phyloP scores from a whole-genome alignment of 2,329 filamentous ascomycete genomes.

The Fusarium domesticum region DNA sequence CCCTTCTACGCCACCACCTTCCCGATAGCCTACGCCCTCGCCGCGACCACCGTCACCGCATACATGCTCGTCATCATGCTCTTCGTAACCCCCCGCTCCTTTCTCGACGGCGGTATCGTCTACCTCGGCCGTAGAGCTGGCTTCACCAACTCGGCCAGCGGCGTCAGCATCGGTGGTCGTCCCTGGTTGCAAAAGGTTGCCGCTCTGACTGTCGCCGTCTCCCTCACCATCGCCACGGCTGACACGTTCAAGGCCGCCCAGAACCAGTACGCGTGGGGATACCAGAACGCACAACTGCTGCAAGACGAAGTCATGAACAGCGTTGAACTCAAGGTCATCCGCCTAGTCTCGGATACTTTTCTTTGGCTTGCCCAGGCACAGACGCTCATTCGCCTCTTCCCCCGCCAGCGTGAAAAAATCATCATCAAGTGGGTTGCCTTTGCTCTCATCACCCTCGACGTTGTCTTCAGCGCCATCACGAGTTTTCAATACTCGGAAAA shows the following conservation, averaged over 20 bases:
- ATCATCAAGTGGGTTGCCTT: constrained; percentile 99
- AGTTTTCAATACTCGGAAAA: constrained; percentile 64
- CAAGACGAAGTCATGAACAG: constrained; percentile 79
- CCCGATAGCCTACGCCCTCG: constrained; percentile 89
- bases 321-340: constrained; percentile 81
- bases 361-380: constrained; percentile 97
- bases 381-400: constrained; percentile 91
- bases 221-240: constrained; percentile 86
- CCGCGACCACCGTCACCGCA: constrained; percentile 83
- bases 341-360: constrained; percentile 92
- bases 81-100: constrained; percentile 90
- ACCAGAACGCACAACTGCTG: constrained; percentile 73
- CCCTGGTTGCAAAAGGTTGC: constrained; percentile 91
- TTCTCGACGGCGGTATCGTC: constrained; percentile 80
- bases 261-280: constrained; percentile 73
- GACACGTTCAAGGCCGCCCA: constrained; percentile 87
- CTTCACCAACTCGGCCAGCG: constrained; percentile 76
- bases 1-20: constrained; percentile 94
- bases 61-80: constrained; percentile 94
- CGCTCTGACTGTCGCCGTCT: constrained; percentile 71
- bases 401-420: constrained; percentile 93
- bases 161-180: constrained; percentile 83
- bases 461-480: constrained; percentile 87
- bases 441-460: constrained; percentile 84
- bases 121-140: constrained; percentile 78